Conservation (phyloP, 257 asterid genomes). For the Primulina eburnea region DNA sequence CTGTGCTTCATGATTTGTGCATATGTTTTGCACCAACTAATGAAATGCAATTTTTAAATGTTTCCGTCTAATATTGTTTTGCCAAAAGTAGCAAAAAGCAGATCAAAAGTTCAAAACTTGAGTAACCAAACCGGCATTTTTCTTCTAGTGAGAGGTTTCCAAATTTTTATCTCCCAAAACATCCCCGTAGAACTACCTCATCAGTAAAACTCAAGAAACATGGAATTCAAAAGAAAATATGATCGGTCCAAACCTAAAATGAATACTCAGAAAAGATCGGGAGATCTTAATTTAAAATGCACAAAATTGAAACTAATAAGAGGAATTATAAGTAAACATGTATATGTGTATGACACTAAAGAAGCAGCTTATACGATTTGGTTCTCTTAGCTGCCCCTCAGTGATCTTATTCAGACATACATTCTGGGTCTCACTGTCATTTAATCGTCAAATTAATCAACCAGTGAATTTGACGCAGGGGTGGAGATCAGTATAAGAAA, state of each 20-base stretch:
- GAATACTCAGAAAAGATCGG: neutral
- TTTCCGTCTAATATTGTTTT: neutral
- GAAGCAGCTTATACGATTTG: too few relatives aligned
- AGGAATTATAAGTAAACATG: too few relatives aligned
- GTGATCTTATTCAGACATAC: too few relatives aligned
- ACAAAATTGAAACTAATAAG: too few relatives aligned
- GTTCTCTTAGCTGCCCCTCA: too few relatives aligned
- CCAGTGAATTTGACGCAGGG: too few relatives aligned
- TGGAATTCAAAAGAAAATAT: neutral
- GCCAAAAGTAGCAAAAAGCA: neutral
- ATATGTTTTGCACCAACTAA: too few relatives aligned
- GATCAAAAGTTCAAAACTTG: neutral
- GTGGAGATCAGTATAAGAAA: too few relatives aligned
- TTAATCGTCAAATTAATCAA: too few relatives aligned
- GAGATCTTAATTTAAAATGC: neutral
- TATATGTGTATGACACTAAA: too few relatives aligned
- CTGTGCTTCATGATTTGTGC: neutral
- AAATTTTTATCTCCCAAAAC: neutral
- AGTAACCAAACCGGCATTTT: neutral
- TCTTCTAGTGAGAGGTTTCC: neutral
- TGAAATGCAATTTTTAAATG: neutral
- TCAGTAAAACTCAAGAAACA: neutral
- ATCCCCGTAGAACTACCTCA: neutral
- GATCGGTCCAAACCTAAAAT: slow-evolving; percentile 7
- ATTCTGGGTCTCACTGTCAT: too few relatives aligned